Evolutionary conservation across 768 basidiomycete species (phyloP).

Genomic region (Coprinopsis cinerea): DNA sequence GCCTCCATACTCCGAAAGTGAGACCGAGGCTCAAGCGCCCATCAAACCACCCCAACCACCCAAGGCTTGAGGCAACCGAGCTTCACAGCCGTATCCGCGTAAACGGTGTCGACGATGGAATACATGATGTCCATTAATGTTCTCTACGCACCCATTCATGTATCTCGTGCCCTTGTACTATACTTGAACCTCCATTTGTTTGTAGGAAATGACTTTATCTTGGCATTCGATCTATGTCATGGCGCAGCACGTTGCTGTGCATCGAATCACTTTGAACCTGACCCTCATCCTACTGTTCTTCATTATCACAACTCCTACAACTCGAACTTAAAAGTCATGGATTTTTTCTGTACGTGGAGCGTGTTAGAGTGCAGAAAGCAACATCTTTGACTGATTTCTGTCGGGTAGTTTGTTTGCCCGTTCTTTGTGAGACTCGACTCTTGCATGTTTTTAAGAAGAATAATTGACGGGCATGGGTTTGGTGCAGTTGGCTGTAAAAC

Average conservation of each 20-base stretch:
- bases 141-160: too few species aligned
- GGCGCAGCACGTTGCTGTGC: neutral
- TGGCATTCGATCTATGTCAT: neutral
- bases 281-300: too few species aligned
- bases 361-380: neutral
- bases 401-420: constrained; percentile 11
- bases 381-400: neutral
- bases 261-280: too few species aligned
- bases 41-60: too few species aligned
- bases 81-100: too few species aligned
- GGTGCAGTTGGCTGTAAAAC: constrained; percentile 54
- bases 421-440: constrained; percentile 9
- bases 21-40: neutral
- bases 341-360: constrained; percentile 10
- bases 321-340: neutral
- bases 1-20: neutral
- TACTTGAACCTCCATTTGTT: too few species aligned
- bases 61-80: too few species aligned
- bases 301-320: too few species aligned
- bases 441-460: neutral
- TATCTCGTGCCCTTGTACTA: too few species aligned
- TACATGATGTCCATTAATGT: too few species aligned
- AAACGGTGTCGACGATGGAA: too few species aligned
- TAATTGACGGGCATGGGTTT: neutral
- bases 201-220: too few species aligned